Evolutionary conservation across 768 basidiomycete genomes (phyloP), one percentile per base, ranked within the genome.

Genomic region (Agaricus blazei): DNA sequence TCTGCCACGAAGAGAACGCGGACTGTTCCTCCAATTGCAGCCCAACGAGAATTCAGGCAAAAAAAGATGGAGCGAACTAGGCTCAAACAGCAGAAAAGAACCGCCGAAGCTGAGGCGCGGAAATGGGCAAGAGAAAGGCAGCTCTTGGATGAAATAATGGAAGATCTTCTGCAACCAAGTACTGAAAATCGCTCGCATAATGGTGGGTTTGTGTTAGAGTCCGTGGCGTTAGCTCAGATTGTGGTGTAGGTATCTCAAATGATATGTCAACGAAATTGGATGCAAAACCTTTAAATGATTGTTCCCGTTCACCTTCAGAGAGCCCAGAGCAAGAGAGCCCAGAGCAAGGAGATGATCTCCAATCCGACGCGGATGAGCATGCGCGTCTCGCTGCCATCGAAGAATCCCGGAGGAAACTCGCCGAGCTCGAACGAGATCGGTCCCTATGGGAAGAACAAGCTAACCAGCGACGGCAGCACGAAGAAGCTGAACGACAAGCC

Each of bases 401-500:
- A 19, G 83, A 86, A 64, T 86, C 87, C 3, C 78, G 82, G 42
- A 77, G 81, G 41, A 89, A 87, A 62, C 72, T 87, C 38, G 83
- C 80, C 4, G 83, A 88, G 59, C 77, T 88, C 2, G 85, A 88
- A 62, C 72, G 70, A 44, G 85, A 87, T 66, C 65, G 76, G 19
- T 85, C 84, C 0, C 57, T 84, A 9, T 86, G 82, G 83, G 82
- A 86, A 61, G 75, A 72, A 59, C 72, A 73, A 36, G 80, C 79
- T 9, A 75, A 69, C 48, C 71, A 70, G 61, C 74, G 82, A 19
- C 70, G 69, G 54, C 67, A 67, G 48, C 71, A 62, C 24, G 80
- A 83, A 57, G 64, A 60, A 51, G 67, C 68, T 28, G 76, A 80
- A 58, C 72, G 76, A 58, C 73, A 78, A 56, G 69, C 70, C 19